Evolutionary conservation across 768 basidiomycete species (phyloP).

Genomic region (Hebeloma cylindrosporum): DNA sequence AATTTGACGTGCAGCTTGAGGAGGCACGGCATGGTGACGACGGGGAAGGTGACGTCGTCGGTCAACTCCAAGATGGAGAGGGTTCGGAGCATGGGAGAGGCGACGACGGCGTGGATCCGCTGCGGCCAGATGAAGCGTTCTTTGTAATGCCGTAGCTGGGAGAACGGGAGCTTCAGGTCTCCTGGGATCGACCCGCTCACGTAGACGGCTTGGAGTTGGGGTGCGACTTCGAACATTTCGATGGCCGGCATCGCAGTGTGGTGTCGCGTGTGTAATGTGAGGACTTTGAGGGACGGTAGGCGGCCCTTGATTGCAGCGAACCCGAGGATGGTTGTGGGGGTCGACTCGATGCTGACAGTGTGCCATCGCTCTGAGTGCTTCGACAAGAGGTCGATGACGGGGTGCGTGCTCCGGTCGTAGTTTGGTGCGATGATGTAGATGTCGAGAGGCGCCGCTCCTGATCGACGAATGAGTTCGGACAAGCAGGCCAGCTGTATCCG

Average conservation of each 20-base stretch:
- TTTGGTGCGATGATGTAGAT: constrained; percentile 18
- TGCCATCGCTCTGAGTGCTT: constrained; percentile 24
- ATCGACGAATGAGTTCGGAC: constrained; percentile 17
- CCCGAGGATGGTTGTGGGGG: constrained; percentile 14
- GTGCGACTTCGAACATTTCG: constrained; percentile 26
- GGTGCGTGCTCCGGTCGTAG: constrained; percentile 15
- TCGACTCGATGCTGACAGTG: constrained; percentile 14
- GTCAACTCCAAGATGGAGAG: constrained; percentile 24
- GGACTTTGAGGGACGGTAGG: constrained; percentile 18
- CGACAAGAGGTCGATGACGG: constrained; percentile 21
- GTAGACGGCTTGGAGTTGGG: constrained; percentile 19
- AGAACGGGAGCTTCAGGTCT: constrained; percentile 20
- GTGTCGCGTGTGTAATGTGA: constrained; percentile 15
- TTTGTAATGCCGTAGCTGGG: constrained; percentile 23
- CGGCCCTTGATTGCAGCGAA: constrained; percentile 23
- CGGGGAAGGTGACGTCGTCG: constrained; percentile 16
- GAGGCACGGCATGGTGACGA: constrained; percentile 19
- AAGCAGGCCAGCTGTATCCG: constrained; percentile 10
- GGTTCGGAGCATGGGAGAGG: constrained; percentile 12
- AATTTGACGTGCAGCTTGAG: constrained; percentile 23
- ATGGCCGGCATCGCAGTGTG: constrained; percentile 4
- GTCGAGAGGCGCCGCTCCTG: constrained; percentile 16
- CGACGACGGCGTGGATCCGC: constrained; percentile 15
- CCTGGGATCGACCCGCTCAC: constrained; percentile 16
- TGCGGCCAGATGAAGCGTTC: constrained; percentile 16